phyloP scores from a whole-genome alignment of 2,329 filamentous ascomycete genomes.

The Thielaviopsis populi region DNA sequence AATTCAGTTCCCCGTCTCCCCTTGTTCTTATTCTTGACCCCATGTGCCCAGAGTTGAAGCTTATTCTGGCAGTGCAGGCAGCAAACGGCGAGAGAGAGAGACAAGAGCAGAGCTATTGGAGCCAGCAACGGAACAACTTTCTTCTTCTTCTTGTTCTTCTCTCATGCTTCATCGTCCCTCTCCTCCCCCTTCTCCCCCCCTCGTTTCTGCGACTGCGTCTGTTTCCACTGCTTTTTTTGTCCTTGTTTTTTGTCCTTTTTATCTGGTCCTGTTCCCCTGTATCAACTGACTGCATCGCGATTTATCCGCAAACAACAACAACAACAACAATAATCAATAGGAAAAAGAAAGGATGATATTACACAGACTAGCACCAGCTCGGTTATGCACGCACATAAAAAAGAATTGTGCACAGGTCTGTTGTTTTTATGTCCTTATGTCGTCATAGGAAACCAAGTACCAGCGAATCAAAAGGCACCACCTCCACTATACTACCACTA shows the following conservation, averaged over 20 bases:
- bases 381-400: neutral
- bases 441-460: neutral
- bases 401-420: neutral
- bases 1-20: neutral
- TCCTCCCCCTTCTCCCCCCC: neutral
- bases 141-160: no score
- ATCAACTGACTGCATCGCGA: no score
- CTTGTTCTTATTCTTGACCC: neutral
- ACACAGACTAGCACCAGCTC: neutral
- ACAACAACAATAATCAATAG: no score
- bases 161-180: no score
- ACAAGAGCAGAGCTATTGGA: no score
- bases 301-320: no score
- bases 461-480: neutral
- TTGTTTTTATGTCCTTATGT: neutral
- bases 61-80: no score
- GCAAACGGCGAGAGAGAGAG: no score
- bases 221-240: neutral
- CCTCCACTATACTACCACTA: no score
- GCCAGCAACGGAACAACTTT: no score
- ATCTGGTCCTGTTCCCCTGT: neutral
- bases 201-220: neutral
- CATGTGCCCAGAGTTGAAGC: no score
- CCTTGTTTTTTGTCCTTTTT: conserved; percentile 1
- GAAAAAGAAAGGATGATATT: neutral